Evolutionary conservation across 2,329 filamentous ascomycete genomes (phyloP).

Genomic region (Ophiocordyceps polyrhachis-furcata): DNA sequence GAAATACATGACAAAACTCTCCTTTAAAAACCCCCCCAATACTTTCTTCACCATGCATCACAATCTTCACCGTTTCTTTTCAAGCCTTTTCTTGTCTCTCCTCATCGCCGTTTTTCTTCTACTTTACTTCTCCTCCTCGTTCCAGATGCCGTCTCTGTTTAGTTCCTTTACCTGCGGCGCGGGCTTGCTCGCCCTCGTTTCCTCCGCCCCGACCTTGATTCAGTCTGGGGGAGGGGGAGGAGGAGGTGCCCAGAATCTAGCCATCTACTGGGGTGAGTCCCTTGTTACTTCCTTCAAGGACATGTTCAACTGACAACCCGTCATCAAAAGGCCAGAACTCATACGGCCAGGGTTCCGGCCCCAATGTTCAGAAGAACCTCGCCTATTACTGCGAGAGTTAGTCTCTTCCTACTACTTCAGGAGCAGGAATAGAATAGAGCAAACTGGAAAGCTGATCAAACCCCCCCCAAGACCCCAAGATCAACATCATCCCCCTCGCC

Average conservation of each 20-base stretch:
- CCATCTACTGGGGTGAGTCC: conserved; percentile 49
- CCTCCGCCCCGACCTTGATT: conserved; percentile 17
- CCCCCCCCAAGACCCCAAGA: conserved; percentile 18
- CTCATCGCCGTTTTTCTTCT: not conserved
- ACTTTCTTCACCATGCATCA: not conserved
- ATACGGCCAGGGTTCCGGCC: conserved; percentile 22
- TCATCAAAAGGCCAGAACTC: conserved; percentile 37
- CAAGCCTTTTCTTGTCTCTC: not conserved
- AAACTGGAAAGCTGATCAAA: not conserved
- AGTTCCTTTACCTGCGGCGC: conserved; percentile 4
- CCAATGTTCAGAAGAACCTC: conserved; percentile 32
- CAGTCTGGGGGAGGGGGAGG: conserved; percentile 4
- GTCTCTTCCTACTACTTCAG: conserved; percentile 9
- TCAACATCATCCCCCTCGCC: conserved; percentile 42
- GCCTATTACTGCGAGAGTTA: conserved; percentile 39
- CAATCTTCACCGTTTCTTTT: not conserved
- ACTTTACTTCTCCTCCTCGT: not conserved
- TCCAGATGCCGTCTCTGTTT: conserved; percentile 2
- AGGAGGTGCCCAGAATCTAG: conserved; percentile 32
- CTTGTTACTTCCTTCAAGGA: not conserved
- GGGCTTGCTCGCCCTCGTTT: conserved; percentile 8
- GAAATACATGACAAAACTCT: not conserved
- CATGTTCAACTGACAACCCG: not conserved
- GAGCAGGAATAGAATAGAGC: too few relatives aligned
- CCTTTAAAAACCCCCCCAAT: not conserved